phyloP scores from a whole-genome alignment of 306 rosid species.

The Castanopsis chinensis region DNA sequence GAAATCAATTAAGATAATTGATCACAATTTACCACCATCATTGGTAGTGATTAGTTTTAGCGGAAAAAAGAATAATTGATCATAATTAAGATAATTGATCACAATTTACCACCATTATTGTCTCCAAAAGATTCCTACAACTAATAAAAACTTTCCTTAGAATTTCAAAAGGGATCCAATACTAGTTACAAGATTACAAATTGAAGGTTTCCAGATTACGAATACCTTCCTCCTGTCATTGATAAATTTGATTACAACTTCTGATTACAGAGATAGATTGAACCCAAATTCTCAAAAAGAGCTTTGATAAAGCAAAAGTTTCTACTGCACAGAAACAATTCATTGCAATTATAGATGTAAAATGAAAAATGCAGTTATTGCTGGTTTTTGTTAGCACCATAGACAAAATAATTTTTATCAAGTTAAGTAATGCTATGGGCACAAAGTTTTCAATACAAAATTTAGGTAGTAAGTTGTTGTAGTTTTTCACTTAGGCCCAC shows the following conservation, averaged over 20 bases:
- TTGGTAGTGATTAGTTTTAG: too few species aligned
- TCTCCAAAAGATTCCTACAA: too few species aligned
- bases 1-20: too few species aligned
- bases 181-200: not conserved
- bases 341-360: not conserved
- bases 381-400: conserved; percentile 33
- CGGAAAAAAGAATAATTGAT: too few species aligned
- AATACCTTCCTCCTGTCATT: not conserved
- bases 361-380: conserved; percentile 27
- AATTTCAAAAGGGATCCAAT: not conserved
- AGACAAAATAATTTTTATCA: conserved; percentile 27
- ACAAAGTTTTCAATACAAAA: too few species aligned
- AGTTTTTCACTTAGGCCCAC: too few species aligned
- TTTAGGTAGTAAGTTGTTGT: too few species aligned
- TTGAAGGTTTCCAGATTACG: not conserved
- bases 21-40: too few species aligned
- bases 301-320: not conserved
- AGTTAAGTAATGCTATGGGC: accelerated
- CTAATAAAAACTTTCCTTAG: too few species aligned
- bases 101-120: too few species aligned
- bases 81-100: too few species aligned
- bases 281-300: not conserved
- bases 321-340: not conserved
- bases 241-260: not conserved
- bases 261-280: not conserved